These are phyloP conservation scores for Allium cepa DNA, from an alignment of 106 monocot species.

Conservation along the genomic window DNA sequence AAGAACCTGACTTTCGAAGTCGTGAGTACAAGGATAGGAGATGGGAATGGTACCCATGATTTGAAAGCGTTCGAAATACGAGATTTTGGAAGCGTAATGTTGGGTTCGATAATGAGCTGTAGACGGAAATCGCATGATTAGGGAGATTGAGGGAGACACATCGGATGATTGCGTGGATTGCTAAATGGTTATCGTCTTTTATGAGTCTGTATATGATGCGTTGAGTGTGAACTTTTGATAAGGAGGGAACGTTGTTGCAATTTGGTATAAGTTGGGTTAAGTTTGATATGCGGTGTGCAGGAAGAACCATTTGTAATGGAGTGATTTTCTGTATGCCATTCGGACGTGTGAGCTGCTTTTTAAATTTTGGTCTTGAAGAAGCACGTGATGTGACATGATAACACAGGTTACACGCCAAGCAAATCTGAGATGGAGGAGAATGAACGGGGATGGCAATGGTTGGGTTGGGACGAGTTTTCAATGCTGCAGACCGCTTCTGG, in stretches of 20 bases:
- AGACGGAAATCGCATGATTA: conserved; percentile 8
- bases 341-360: no score
- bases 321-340: no score
- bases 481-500: no score
- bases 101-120: conserved; percentile 10
- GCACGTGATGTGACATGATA: no score
- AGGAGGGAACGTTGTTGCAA: conserved; percentile 7
- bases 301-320: not conserved
- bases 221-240: conserved; percentile 22
- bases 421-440: no score
- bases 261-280: conserved; percentile 4
- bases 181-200: not conserved
- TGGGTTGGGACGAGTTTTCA: no score
- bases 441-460: no score
- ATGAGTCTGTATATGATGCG: conserved; percentile 11
- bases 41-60: conserved; percentile 26
- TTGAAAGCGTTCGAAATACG: conserved; percentile 35
- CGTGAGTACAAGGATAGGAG: conserved; percentile 28
- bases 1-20: conserved; percentile 2
- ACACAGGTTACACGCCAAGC: no score
- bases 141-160: conserved; percentile 16
- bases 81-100: conserved; percentile 31
- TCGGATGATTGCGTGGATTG: conserved; percentile 7
- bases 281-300: not conserved
- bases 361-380: no score